A percentile compares a stretch with the other conserved stretches of the same genome.
phyloP scores from a whole-genome alignment of 2,329 filamentous ascomycete species.

The Ophiocordyceps polyrhachis-furcata region DNA sequence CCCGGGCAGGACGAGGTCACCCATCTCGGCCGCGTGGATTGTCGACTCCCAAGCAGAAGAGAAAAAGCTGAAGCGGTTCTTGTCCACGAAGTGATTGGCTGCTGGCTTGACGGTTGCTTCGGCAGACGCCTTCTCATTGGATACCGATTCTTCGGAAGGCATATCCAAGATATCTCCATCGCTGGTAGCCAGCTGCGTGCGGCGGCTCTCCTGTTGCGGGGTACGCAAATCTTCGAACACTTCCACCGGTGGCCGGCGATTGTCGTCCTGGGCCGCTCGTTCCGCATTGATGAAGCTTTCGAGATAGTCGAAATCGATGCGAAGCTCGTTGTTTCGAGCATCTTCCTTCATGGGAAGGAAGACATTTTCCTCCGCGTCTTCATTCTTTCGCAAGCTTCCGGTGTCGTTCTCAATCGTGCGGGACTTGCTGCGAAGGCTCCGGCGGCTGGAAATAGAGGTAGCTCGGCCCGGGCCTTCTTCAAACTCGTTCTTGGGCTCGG shows the following conservation, averaged over 20 bases:
- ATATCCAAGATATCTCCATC: slow-evolving; percentile 40
- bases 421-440: slow-evolving; percentile 36
- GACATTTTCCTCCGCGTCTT: slow-evolving; percentile 68
- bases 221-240: slow-evolving; percentile 16
- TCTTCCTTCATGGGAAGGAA: slow-evolving; percentile 70
- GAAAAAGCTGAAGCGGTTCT: slow-evolving; percentile 89
- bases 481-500: slow-evolving; percentile 23
- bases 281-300: slow-evolving; percentile 70
- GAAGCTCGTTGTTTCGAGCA: slow-evolving; percentile 47
- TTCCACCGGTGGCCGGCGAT: slow-evolving; percentile 23
- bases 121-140: slow-evolving; percentile 27
- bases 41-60: slow-evolving; percentile 88
- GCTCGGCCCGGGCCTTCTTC: slow-evolving; percentile 45
- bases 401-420: slow-evolving; percentile 43
- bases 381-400: slow-evolving; percentile 42
- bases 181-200: slow-evolving; percentile 24
- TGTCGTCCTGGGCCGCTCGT: slow-evolving; percentile 27
- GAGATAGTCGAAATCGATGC: slow-evolving; percentile 82
- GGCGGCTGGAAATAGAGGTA: slow-evolving; percentile 48
- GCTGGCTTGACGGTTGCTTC: slow-evolving; percentile 18
- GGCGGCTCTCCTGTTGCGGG: slow-evolving; percentile 9
- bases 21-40: slow-evolving; percentile 76
- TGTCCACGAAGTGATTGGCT: slow-evolving; percentile 28
- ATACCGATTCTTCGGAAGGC: slow-evolving; percentile 24
- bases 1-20: slow-evolving; percentile 72